Conservation (phyloP, 495 filamentous ascomycete species). For the Astrothelium macrocarpum region DNA sequence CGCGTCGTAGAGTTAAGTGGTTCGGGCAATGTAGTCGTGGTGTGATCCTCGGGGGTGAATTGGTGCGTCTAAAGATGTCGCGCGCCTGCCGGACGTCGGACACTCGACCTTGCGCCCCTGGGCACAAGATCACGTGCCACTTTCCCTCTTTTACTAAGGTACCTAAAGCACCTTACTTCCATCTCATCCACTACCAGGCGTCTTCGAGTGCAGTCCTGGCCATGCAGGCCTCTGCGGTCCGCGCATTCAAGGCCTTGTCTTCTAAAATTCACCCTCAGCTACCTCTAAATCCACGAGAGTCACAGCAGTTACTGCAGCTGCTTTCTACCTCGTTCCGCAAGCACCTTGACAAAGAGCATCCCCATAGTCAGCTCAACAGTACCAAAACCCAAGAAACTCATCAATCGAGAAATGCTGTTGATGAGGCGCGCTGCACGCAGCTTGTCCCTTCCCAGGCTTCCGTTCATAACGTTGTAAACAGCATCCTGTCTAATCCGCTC, state of each 20-base stretch:
- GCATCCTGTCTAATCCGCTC: conserved; percentile 64
- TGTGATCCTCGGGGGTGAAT: conserved; percentile 6
- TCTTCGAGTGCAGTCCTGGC: conserved; percentile 9
- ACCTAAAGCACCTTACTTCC: no score
- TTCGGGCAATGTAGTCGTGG: not conserved
- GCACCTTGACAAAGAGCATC: conserved; percentile 59
- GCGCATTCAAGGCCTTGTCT: conserved; percentile 19
- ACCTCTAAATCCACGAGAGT: conserved; percentile 53
- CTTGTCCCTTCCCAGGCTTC: conserved; percentile 7
- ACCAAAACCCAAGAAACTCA: not conserved
- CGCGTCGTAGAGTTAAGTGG: not conserved
- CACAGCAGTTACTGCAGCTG: conserved; percentile 54
- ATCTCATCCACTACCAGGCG: not conserved
- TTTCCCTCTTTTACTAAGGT: no score
- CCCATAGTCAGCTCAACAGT: conserved; percentile 9
- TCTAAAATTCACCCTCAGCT: conserved; percentile 60
- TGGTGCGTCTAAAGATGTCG: not conserved
- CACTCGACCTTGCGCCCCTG: not conserved
- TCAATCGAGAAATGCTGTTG: not conserved
- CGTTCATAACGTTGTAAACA: conserved; percentile 48
- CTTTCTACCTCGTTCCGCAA: conserved; percentile 69
- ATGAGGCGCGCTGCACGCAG: not conserved
- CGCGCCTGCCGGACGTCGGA: conserved; percentile 4
- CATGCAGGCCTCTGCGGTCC: conserved; percentile 22
- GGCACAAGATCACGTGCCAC: not conserved